A percentile compares a stretch with the other conserved stretches of the same genome.
phyloP scores from a whole-genome alignment of 2,329 filamentous ascomycete genomes.

The Fusarium keratoplasticum region DNA sequence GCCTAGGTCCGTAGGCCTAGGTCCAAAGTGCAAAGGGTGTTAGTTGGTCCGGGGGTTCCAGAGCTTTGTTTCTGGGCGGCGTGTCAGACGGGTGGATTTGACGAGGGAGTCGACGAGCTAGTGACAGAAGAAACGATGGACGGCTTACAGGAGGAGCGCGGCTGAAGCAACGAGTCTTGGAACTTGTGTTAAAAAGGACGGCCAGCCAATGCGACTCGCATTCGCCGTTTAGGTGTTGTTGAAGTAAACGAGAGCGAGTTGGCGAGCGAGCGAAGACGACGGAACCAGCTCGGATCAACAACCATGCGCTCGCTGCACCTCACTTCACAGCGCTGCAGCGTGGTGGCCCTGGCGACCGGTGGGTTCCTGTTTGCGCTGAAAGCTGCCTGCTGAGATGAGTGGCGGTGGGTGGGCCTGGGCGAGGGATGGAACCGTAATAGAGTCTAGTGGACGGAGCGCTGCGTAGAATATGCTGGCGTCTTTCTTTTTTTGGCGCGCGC shows the following conservation, averaged over 20 bases:
- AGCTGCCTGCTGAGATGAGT: slow-evolving; percentile 25
- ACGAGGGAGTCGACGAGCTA: slow-evolving; percentile 10
- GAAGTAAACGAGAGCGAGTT: slow-evolving; percentile 30
- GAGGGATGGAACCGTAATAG: slow-evolving; percentile 16
- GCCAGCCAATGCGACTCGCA: slow-evolving; percentile 21
- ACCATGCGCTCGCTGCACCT: not conserved
- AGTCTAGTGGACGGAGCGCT: slow-evolving; percentile 5
- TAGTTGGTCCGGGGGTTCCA: slow-evolving; percentile 29
- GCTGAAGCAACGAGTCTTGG: not conserved
- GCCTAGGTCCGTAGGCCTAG: not conserved
- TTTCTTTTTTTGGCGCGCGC: slow-evolving; percentile 21
- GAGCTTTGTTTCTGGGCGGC: slow-evolving; percentile 18
- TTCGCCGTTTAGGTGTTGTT: slow-evolving; percentile 6
- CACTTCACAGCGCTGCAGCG: slow-evolving; percentile 14
- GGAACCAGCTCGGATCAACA: not conserved
- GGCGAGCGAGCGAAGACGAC: not conserved
- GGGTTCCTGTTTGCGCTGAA: slow-evolving; percentile 20
- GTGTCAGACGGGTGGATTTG: slow-evolving; percentile 31
- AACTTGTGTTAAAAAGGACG: slow-evolving; percentile 13
- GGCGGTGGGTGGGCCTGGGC: slow-evolving; percentile 21
- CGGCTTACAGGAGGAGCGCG: slow-evolving; percentile 4
- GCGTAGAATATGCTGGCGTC: slow-evolving; percentile 6
- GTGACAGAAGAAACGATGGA: not conserved
- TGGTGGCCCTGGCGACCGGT: slow-evolving; percentile 2
- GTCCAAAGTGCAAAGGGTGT: slow-evolving; percentile 24